Evolutionary conservation across 148 eudicot genomes (phyloP), one percentile per base, ranked within the genome.

Genomic region (Fagopyrum homotropicum): DNA sequence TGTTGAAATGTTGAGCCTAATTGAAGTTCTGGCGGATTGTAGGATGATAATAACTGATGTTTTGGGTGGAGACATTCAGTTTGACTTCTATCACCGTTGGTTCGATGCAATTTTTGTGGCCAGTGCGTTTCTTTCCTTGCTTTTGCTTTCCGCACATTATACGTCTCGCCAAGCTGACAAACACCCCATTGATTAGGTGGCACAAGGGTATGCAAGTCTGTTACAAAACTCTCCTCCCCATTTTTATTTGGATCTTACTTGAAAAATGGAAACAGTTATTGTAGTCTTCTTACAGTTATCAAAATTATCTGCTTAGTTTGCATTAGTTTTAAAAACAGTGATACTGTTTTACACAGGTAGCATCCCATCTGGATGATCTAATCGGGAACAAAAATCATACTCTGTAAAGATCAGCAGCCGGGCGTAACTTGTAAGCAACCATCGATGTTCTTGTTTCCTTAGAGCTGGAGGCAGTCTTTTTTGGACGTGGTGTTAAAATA

Each of bases 11-110:
- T 19, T 29, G 9, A 19, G 11, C 35, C 69, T 64, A 46, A 73
- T 70, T 46, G 69, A 69, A 54, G 68, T 49, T 73, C 49, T 70
- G 9, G 63, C 69, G 16, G 72, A 60, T 57, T 15, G 80, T 91
- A 94, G 98, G 93, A 80, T 91, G 84, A 94, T 94, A 40, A 94
- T 94, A 66, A 94, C 98, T n/a, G 98, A 94, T 84, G 97, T 92
- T 49, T 80, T 94, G 86, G 98, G 98, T 69, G 97, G 98, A 68
- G 98, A 94, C 73, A 94, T 94, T 79, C 98, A 94, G 76, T 94
- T 94, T 74, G 98, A 94, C 79, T 91, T 94, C 77, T 94, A 94
- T 79, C 98, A 92, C 82, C 88, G 98, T 14, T 94, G 98, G 98
- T 94, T 94, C 75, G 98, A 94, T 77, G 98, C 98, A 17, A 94